Base-by-base conservation (phyloP, 202 grass and related monocot species). In the Zizania palustris region DNA sequence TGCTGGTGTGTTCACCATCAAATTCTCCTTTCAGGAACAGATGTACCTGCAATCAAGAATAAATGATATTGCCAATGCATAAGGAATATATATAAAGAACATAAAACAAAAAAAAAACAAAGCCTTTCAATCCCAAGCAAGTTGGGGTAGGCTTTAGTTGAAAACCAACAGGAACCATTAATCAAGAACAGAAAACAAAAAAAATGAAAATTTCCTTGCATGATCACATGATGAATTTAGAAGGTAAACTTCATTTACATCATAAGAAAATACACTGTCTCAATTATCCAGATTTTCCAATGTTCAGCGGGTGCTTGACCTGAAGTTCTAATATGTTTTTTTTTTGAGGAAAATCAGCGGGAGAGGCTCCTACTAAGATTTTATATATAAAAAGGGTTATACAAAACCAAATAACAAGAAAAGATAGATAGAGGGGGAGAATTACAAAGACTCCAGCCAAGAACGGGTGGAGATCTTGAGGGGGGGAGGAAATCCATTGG, bases 21-120 rank as follows among this genome's bases (percentile, higher is more conserved):
- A 76, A 88, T 79, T 84, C 83, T 86, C 94, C 91, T 78, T 92
- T 97, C 74, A 92, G 80, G 85, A 97, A 93, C 66, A 97, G 80
- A 75, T 55, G 88, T 18, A 93, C 91, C 94, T 97, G 80, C 20
- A 38, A 81, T 51, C 73, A 87, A 63, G 54, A 83, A 86, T 64
- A 37, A 75, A 60, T 79, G 14, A 65, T 34, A 16, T 63, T 69
- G 9, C 63, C 55, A 83, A 59, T 34, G 62, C 15, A 34, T 39
- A 82, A 78, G 59, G 8, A 46, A 67, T 33, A 65, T 18, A 60
- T 28, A 28, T 28, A 28, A 28, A 28, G 28, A 11, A 69, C 20
- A 11, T 0, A 63, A 74, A 42, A 8, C 12, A 11, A 67, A 56
- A 37, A 42, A 28, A 28, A 0, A 28, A 28, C 28, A 28, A 28